phyloP scores from a whole-genome alignment of 164 flowering plant species.

The Vitis rotundifolia region DNA sequence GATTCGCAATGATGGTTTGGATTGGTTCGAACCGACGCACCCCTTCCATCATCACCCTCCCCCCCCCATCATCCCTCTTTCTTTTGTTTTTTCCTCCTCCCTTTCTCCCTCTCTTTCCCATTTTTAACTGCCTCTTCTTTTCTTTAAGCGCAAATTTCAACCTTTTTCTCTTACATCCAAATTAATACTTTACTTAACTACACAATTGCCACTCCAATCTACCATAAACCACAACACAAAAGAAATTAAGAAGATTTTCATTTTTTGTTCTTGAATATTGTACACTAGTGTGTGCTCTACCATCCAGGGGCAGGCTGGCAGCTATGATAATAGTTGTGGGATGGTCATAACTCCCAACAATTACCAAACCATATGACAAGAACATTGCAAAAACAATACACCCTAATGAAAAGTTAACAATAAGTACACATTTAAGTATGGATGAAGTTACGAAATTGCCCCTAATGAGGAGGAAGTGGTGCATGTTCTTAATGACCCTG shows the following conservation, averaged over 20 bases:
- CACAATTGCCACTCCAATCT: no score
- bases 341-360: no score
- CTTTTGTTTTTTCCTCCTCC: slow-evolving; percentile 8
- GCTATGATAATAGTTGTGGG: no score
- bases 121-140: slow-evolving; percentile 47
- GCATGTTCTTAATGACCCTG: no score
- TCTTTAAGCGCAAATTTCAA: slow-evolving; percentile 20
- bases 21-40: slow-evolving; percentile 51
- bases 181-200: neutral
- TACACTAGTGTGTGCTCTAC: no score
- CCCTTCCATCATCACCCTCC: slow-evolving; percentile 47
- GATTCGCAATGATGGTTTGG: slow-evolving; percentile 96
- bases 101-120: slow-evolving; percentile 9
- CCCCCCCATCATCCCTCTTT: slow-evolving; percentile 11
- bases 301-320: no score
- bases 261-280: no score
- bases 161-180: neutral
- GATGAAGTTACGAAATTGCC: neutral
- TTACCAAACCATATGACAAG: no score
- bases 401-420: no score
- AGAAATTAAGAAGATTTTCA: no score
- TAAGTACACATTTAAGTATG: neutral
- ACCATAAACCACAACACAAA: no score
- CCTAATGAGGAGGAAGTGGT: neutral
- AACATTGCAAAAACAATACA: no score